Base-by-base conservation (phyloP, 129 eudicot species). In the Pulicaria dysenterica region DNA sequence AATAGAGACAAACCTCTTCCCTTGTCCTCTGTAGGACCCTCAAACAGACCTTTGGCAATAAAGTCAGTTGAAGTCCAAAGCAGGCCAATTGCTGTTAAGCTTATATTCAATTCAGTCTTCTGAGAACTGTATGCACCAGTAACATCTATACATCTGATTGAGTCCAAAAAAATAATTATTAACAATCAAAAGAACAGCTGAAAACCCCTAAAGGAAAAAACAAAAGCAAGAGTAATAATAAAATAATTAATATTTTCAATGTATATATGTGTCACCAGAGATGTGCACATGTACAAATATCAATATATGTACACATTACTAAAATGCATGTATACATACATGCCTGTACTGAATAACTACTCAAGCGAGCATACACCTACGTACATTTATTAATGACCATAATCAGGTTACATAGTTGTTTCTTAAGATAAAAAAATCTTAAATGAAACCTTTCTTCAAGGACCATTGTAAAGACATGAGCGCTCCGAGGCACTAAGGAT, bases 21-120 rank as follows among this genome's bases (percentile, higher is more conserved):
- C 54, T 44, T 83, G 57, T 76, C 90, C 48, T 85, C 89, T 74
- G 63, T 55, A 38, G 79, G 68, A 55, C 70, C 77, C 69, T 68
- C 77, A 1, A 58, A 8, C 48, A 85, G 73, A 50, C 93, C 97
- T 80, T 94, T 94, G 43, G 86, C 96, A 55, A 94, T 84, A 65
- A 90, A 90, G 84, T 94, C 99, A 16, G 99, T 90, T 39, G 99
- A 84, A 37, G 96, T 90, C 99, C 99, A 94, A 39, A 94, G 73
- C 45, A 94, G 87, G 71, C 99, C 99, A 51, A 94, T 80, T 17
- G 99, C 96, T 64, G 99, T 94, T 86, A 94, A 83, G 80, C 99
- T 94, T 73, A 94, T 94, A 75, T 94, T 94, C 79, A 94, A 67
- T 71, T 90, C 97, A 9, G 99, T 90, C 86, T 84, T 84, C 66